These are phyloP conservation scores for Paragyromitra xinjiangensis DNA, from an alignment of 495 filamentous ascomycete genomes.

Conservation along the genomic window DNA sequence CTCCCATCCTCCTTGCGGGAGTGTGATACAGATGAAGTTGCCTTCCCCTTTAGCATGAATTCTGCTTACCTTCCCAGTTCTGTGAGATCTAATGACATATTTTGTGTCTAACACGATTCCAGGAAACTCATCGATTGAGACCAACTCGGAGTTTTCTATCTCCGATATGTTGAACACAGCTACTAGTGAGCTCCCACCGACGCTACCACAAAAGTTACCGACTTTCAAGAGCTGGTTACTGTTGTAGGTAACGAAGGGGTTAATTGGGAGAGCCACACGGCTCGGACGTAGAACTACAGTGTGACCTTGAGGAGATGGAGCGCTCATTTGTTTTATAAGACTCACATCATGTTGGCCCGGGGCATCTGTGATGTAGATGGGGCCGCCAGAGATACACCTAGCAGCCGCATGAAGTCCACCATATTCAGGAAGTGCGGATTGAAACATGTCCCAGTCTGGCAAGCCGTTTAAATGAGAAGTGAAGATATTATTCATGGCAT, in stretches of 20 bases:
- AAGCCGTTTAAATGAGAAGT: conserved; percentile 76
- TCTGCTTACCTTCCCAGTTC: conserved; percentile 69
- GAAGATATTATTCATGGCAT: conserved; percentile 88
- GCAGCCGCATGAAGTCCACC: conserved; percentile 87
- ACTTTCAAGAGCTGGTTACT: conserved; percentile 77
- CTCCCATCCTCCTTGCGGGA: conserved; percentile 76
- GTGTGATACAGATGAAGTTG: conserved; percentile 66
- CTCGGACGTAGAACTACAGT: conserved; percentile 48
- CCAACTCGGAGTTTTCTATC: conserved; percentile 68
- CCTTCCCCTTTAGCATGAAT: conserved; percentile 61
- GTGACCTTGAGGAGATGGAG: conserved; percentile 41
- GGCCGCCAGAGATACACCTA: conserved; percentile 87
- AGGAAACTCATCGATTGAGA: conserved; percentile 75
- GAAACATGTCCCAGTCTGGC: conserved; percentile 98
- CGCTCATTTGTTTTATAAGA: conserved; percentile 75
- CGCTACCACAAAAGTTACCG: conserved; percentile 65
- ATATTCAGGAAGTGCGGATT: conserved; percentile 77
- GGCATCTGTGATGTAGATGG: conserved; percentile 90
- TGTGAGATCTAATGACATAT: conserved; percentile 79
- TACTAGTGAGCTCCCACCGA: conserved; percentile 59
- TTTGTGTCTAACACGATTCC: conserved; percentile 66
- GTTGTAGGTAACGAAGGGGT: conserved; percentile 78
- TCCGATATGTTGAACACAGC: conserved; percentile 83
- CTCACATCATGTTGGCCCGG: conserved; percentile 79
- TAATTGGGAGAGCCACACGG: conserved; percentile 58